Base-by-base conservation (phyloP, 2,329 filamentous ascomycete genomes). In the Bipolaris sorokiniana region DNA sequence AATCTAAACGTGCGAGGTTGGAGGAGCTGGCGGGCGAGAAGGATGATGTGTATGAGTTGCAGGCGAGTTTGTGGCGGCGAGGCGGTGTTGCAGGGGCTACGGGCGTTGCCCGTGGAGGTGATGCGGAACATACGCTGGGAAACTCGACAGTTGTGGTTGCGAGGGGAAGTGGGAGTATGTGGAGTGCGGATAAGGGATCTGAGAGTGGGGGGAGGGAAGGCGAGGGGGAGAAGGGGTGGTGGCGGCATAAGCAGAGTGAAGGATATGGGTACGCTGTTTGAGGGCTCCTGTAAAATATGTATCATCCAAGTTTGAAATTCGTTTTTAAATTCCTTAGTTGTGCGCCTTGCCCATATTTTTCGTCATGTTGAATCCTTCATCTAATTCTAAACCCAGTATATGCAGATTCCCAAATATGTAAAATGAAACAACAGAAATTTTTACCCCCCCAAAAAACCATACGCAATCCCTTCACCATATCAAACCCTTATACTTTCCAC, bases 1-100 rank as follows among this genome's bases (percentile, higher is more conserved):
- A 92, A 77, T 92, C 88, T 0, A 92, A 89, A 78, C 83, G 88
- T 1, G 82, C 86, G 73, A 91, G 90, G 0, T 79, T 95, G 40
- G 91, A 92, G 71, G 84, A 88, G 62, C 78, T 92, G 15, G 83
- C 87, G 0, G 88, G 87, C 1, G 89, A 91, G 73, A 80, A 84
- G 2, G 83, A 86, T 1, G 87, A 63, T 52, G 66, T 68, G 40
- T 68, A 68, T 59, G 64, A 65, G 38, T 40, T 68, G 26, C 65
- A 86, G 18, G 88, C 79, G 7, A 74, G 78, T 26, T 76, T 79
- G 67, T 82, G 79, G 65, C 52, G 66, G 33, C 57, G 65, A 47
- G 48, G 57, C 3, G 60, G 58, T 41, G 52, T 20, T 46, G 56
- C 41, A 2, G 55, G 26, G 4, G 40, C 40, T 18, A 41, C 36